A percentile compares a stretch with the other conserved stretches of the same genome.
These are phyloP conservation scores for Cyclospora cayetanensis DNA, from an alignment of 169 alveolate species.

Conservation along the genomic window DNA sequence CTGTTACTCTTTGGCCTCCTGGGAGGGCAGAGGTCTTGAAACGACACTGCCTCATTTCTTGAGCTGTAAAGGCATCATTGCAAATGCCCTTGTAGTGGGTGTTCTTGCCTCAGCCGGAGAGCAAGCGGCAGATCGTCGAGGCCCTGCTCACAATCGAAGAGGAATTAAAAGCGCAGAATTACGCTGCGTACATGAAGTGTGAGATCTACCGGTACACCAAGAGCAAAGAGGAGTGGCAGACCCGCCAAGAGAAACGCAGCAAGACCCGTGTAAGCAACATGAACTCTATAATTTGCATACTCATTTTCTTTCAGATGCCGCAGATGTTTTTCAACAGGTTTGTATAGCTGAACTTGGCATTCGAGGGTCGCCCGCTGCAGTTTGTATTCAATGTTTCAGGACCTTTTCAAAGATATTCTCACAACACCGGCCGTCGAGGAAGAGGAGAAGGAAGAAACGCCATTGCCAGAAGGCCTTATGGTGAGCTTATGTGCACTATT, in stretches of 20 bases:
- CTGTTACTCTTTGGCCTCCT: neutral
- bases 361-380: neutral
- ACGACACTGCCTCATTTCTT: too few species aligned
- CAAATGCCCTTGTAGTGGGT: too few species aligned
- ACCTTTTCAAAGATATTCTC: neutral
- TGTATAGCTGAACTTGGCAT: neutral
- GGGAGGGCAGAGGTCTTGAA: too few species aligned
- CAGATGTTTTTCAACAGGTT: too few species aligned
- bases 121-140: slow-evolving; percentile 65
- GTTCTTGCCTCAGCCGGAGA: slow-evolving; percentile 47
- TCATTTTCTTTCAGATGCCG: too few species aligned
- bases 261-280: slow-evolving; percentile 41
- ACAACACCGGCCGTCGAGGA: neutral
- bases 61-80: too few species aligned
- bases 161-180: slow-evolving; percentile 51
- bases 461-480: neutral
- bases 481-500: neutral
- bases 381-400: neutral
- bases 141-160: slow-evolving; percentile 56
- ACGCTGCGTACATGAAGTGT: slow-evolving; percentile 58
- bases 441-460: neutral
- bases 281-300: neutral
- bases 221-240: slow-evolving; percentile 57
- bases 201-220: slow-evolving; percentile 11
- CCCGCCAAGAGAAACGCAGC: slow-evolving; percentile 45